Conservation (phyloP, 768 basidiomycete genomes). For the Albatrellus ellisii region DNA sequence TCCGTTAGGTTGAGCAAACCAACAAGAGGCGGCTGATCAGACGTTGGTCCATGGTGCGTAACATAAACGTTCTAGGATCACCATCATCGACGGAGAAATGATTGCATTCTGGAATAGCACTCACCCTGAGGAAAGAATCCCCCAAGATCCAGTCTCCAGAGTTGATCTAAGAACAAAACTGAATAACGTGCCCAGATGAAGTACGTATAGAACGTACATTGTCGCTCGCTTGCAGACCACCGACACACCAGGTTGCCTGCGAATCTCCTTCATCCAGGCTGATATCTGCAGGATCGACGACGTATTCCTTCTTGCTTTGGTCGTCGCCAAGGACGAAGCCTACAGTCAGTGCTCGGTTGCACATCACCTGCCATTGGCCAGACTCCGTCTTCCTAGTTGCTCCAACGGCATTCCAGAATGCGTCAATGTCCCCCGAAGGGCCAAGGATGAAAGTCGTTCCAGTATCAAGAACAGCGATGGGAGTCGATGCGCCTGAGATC, state of each 20-base stretch:
- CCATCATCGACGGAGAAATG: slow-evolving; percentile 9
- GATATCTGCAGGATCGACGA: slow-evolving; percentile 38
- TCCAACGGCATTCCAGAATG: slow-evolving; percentile 37
- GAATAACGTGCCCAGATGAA: background rate
- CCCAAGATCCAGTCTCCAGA: slow-evolving; percentile 51
- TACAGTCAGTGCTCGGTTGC: slow-evolving; percentile 33
- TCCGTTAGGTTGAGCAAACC: slow-evolving; percentile 36
- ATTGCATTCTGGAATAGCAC: slow-evolving; percentile 14
- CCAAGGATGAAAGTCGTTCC: slow-evolving; percentile 47
- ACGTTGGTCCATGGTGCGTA: slow-evolving; percentile 30
- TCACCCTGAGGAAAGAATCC: slow-evolving; percentile 41
- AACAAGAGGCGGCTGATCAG: slow-evolving; percentile 26
- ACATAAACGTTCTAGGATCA: slow-evolving; percentile 37
- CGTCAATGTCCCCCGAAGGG: slow-evolving; percentile 35
- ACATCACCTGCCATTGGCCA: slow-evolving; percentile 36
- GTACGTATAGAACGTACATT: slow-evolving; percentile 21
- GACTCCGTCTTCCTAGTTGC: slow-evolving; percentile 24
- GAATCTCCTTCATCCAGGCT: slow-evolving; percentile 32
- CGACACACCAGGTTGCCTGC: slow-evolving; percentile 37
- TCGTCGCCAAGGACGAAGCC: slow-evolving; percentile 31
- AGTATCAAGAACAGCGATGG: slow-evolving; percentile 50
- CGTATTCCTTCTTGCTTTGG: slow-evolving; percentile 23
- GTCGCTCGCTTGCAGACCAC: slow-evolving; percentile 43
- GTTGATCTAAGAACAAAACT: slow-evolving; percentile 23
- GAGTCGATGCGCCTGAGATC: slow-evolving; percentile 25